Evolutionary conservation across 768 basidiomycete genomes (phyloP).

Genomic region (Heimioporus sp.): DNA sequence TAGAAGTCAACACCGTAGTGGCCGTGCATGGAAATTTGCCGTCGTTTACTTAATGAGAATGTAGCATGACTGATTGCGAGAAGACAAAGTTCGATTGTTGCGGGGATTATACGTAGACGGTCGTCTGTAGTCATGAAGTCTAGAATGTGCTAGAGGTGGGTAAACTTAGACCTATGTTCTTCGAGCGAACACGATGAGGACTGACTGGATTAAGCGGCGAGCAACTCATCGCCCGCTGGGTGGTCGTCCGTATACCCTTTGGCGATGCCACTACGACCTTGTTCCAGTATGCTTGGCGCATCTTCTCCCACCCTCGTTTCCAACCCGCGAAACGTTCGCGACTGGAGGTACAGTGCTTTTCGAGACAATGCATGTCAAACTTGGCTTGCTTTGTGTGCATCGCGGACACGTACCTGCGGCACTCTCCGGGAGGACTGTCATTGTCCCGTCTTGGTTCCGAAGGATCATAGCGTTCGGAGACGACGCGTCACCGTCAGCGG

Average conservation of each 20-base stretch:
- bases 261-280: constrained; percentile 88
- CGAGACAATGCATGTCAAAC: constrained; percentile 6
- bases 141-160: too few relatives aligned
- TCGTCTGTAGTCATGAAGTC: too few relatives aligned
- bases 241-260: constrained; percentile 72
- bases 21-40: too few relatives aligned
- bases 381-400: constrained; percentile 2
- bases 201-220: neutral
- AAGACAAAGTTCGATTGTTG: too few relatives aligned
- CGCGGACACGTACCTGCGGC: constrained; percentile 58
- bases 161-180: too few relatives aligned
- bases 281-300: constrained; percentile 76
- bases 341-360: constrained; percentile 68
- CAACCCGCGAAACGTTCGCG: constrained; percentile 76
- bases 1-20: too few relatives aligned
- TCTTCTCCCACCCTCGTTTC: constrained; percentile 78
- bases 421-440: constrained; percentile 57
- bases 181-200: too few relatives aligned
- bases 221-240: neutral
- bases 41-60: too few relatives aligned
- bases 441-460: constrained; percentile 60
- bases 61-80: too few relatives aligned
- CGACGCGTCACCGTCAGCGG: constrained; percentile 15
- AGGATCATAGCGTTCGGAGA: constrained; percentile 48
- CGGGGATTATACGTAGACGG: too few relatives aligned